phyloP scores from a whole-genome alignment of 768 basidiomycete species.

The Tulasnella sp. region DNA sequence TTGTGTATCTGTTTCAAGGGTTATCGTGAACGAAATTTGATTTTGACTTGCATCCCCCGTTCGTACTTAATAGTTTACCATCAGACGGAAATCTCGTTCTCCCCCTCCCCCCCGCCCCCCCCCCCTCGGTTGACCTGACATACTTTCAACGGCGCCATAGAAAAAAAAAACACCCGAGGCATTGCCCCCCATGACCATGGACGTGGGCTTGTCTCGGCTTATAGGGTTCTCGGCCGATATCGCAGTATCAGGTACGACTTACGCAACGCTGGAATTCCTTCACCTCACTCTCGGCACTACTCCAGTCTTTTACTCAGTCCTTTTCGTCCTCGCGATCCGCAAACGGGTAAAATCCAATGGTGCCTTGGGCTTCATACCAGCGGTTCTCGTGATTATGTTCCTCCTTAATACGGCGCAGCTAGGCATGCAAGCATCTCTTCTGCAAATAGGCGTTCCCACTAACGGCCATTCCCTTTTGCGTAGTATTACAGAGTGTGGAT shows the following conservation, averaged over 20 bases:
- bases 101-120: not conserved
- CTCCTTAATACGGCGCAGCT: conserved; percentile 7
- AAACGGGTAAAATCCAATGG: not conserved
- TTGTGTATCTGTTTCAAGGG: not conserved
- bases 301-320: conserved; percentile 2
- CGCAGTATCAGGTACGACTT: not conserved
- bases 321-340: not conserved
- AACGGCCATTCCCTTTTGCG: not conserved
- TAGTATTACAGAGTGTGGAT: conserved; percentile 5
- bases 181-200: conserved; percentile 6
- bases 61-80: not conserved
- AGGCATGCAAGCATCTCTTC: not conserved
- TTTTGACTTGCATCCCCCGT: not conserved
- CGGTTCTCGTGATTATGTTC: conserved; percentile 3
- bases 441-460: not conserved
- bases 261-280: not conserved
- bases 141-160: not conserved
- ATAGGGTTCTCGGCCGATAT: conserved; percentile 11
- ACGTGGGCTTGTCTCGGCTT: conserved; percentile 8
- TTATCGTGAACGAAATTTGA: not conserved
- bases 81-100: not conserved
- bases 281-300: not conserved
- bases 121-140: not conserved
- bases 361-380: not conserved
- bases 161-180: not conserved